Percentiles rank a stretch among this genome's conserved stretches.
Conservation (phyloP, 2,329 filamentous ascomycete genomes). For the Aureobasidium sp. region DNA sequence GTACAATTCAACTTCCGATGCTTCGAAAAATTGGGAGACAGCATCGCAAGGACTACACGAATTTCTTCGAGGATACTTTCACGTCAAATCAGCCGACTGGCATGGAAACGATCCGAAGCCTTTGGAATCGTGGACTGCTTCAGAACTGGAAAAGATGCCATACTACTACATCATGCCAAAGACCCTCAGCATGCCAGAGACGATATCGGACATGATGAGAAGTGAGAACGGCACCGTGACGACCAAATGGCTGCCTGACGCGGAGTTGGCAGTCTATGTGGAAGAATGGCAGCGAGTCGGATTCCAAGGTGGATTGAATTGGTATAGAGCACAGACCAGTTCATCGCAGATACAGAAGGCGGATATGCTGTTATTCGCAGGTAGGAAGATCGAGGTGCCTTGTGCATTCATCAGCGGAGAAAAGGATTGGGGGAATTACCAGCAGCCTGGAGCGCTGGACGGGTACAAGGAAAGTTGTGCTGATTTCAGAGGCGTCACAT, state of each 20-base stretch:
- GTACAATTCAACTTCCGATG: conserved; percentile 48
- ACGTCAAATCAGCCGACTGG: conserved; percentile 59
- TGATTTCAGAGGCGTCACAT: conserved; percentile 43
- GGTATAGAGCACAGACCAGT: conserved; percentile 54
- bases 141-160: conserved; percentile 51
- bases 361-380: conserved; percentile 52
- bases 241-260: conserved; percentile 48
- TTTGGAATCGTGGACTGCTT: conserved; percentile 47
- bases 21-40: conserved; percentile 39
- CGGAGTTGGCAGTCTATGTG: conserved; percentile 51
- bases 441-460: conserved; percentile 56
- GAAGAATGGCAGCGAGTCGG: conserved; percentile 52
- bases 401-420: conserved; percentile 53
- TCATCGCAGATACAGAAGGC: conserved; percentile 29
- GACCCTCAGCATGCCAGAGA: conserved; percentile 49
- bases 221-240: conserved; percentile 39
- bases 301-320: conserved; percentile 59
- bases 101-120: conserved; percentile 38
- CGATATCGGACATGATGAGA: conserved; percentile 47
- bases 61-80: conserved; percentile 59
- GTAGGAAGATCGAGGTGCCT: conserved; percentile 52
- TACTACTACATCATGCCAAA: conserved; percentile 61
- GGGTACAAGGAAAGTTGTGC: conserved; percentile 42
- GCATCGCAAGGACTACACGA: conserved; percentile 45
- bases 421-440: conserved; percentile 60